Percentiles rank a stretch among this genome's conserved stretches.
Conservation (phyloP, 768 basidiomycete genomes). For the Exidia glandulosa region DNA sequence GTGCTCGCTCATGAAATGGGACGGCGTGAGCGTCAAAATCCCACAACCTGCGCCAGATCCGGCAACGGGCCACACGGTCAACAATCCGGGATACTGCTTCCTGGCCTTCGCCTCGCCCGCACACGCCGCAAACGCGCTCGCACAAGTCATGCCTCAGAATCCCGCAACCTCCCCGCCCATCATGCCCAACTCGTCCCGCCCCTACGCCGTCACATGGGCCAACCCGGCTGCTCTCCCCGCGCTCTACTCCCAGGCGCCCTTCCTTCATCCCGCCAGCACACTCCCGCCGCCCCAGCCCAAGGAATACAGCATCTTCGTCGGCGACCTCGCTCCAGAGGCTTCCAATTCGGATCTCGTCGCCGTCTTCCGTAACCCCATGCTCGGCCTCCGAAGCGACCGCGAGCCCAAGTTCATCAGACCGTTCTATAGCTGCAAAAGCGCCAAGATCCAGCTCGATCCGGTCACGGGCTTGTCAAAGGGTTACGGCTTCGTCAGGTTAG, state of each 20-base stretch:
- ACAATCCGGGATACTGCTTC: conserved; percentile 84
- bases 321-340: conserved; percentile 85
- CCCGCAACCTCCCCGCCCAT: conserved; percentile 32
- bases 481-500: conserved; percentile 85
- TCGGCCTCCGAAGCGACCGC: conserved; percentile 74
- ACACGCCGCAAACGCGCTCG: conserved; percentile 58
- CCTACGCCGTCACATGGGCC: conserved; percentile 78
- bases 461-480: conserved; percentile 81
- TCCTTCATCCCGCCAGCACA: conserved; percentile 10
- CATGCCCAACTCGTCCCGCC: conserved; percentile 81
- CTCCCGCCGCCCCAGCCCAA: conserved; percentile 42
- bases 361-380: conserved; percentile 81
- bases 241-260: conserved; percentile 24
- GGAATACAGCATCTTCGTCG: conserved; percentile 92
- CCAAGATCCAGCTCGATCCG: conserved; percentile 91
- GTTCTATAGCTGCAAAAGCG: conserved; percentile 87
- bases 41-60: conserved; percentile 52
- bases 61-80: conserved; percentile 50
- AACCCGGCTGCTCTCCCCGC: conserved; percentile 1
- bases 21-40: conserved; percentile 60
- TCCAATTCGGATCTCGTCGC: conserved; percentile 94
- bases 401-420: conserved; percentile 83
- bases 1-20: conserved; percentile 80
- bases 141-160: conserved; percentile 42
- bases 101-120: conserved; percentile 69